Base-by-base conservation (phyloP, 2,329 filamentous ascomycete genomes). In the Penicillium sp. region DNA sequence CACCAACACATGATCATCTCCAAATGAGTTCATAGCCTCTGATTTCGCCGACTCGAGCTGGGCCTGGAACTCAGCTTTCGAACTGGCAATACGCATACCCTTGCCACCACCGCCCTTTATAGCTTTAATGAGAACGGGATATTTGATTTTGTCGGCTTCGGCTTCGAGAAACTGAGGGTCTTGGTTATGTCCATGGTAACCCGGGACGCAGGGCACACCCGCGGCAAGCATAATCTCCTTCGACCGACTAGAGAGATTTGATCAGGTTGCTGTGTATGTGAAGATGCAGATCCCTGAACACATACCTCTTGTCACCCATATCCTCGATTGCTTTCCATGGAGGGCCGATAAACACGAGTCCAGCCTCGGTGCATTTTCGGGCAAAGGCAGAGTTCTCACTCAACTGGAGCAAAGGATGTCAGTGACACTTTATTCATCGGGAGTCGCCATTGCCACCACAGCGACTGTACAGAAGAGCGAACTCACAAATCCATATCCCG, bases 181-280 rank as follows among this genome's bases (percentile, higher is more conserved):
- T 69, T 98, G 93, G 36, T 95, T 87, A 1, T 75, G 58, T 13
- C 93, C 93, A 63, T 97, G 93, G 59, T 98, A 98, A 1, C 93
- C 93, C 0, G 93, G 93, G 33, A 98, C 93, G 58, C 93, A 97
- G 4, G 90, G 90, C 3, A 98, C 93, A 7, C 89, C 88, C n/a
- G 93, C 91, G 4, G 81, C 81, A 21, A 80, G 88, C 93, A 98
- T 97, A 60, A 98, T 96, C 62, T 95, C 86, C 67, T 98, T 98
- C 36, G 87, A 93, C 44, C 86, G 77, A 39, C 77, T 78, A 7
- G 1, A 3, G 1, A 3, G 4, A 5, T 33, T 6, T 7, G 21
- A 23, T 7, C 21, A 23, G 7, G 7, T 7, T 23, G 11, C 7
- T 7, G 11, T 11, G 7, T 23, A 7, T 23, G 21, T 11, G 11